These are phyloP conservation scores for Solanum chilense DNA, from an alignment of 257 asterid genomes.

Conservation along the genomic window DNA sequence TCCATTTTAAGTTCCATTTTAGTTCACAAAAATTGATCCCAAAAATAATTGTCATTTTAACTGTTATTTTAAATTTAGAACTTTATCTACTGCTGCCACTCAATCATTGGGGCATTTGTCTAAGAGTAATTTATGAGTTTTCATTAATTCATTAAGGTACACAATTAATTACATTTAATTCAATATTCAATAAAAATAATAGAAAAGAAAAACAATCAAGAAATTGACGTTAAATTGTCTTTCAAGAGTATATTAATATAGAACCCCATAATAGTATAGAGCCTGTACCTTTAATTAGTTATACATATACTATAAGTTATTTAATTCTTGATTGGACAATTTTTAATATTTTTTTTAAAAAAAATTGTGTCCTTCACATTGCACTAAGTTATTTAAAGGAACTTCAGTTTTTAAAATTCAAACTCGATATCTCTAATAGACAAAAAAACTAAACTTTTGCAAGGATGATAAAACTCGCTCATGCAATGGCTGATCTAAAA, in stretches of 20 bases:
- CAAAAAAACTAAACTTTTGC: not conserved
- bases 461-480: not conserved
- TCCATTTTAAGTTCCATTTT: not conserved
- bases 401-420: not conserved
- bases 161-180: not conserved
- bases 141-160: not conserved
- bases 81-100: not conserved
- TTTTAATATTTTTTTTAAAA: no score
- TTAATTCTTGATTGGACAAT: not conserved
- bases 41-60: not conserved
- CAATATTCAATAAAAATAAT: not conserved
- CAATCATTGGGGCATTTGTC: not conserved
- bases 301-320: not conserved
- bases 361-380: not conserved
- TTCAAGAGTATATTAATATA: not conserved
- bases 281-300: not conserved
- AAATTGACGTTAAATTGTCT: not conserved
- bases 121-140: not conserved
- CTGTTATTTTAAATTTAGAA: not conserved
- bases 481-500: not conserved
- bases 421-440: not conserved
- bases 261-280: not conserved
- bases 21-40: not conserved
- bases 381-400: not conserved
- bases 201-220: not conserved